Conservation (phyloP, 805 yeast species). For the Metschnikowia arizonensis region DNA sequence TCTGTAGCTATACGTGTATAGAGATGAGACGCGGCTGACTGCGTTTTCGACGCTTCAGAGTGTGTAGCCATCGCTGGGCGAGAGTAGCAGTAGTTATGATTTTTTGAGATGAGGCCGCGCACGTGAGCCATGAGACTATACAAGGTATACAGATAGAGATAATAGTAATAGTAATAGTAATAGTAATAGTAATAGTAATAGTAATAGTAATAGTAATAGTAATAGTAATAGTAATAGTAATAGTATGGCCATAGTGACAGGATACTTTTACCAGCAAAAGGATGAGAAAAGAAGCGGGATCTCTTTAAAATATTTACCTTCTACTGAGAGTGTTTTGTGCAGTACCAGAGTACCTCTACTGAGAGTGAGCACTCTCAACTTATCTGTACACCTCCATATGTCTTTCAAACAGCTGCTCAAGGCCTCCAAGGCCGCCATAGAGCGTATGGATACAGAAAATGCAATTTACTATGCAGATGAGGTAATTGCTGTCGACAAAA, state of each 20-base stretch:
- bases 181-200: too few species aligned
- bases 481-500: slow-evolving; percentile 51
- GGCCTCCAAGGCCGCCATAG: slow-evolving; percentile 45
- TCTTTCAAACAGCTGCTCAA: slow-evolving; percentile 30
- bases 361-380: background rate
- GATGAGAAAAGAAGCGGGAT: too few species aligned
- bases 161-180: too few species aligned
- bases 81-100: background rate
- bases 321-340: background rate
- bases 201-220: too few species aligned
- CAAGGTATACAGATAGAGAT: too few species aligned
- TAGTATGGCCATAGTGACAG: too few species aligned
- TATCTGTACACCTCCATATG: slow-evolving; percentile 11
- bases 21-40: slow-evolving; percentile 59
- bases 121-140: slow-evolving; percentile 4
- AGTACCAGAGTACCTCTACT: too few species aligned
- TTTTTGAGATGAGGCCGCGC: slow-evolving; percentile 7
- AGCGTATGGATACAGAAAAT: slow-evolving; percentile 54
- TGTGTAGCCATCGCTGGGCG: slow-evolving; percentile 7
- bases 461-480: slow-evolving; percentile 55
- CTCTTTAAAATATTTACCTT: too few species aligned
- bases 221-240: too few species aligned
- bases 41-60: slow-evolving; percentile 34
- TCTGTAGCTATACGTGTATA: slow-evolving; percentile 50
- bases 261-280: too few species aligned